Evolutionary conservation across 2,329 filamentous ascomycete species (phyloP), one percentile per base, ranked within the genome.

Genomic region (Neopestalotiopsis sp.): DNA sequence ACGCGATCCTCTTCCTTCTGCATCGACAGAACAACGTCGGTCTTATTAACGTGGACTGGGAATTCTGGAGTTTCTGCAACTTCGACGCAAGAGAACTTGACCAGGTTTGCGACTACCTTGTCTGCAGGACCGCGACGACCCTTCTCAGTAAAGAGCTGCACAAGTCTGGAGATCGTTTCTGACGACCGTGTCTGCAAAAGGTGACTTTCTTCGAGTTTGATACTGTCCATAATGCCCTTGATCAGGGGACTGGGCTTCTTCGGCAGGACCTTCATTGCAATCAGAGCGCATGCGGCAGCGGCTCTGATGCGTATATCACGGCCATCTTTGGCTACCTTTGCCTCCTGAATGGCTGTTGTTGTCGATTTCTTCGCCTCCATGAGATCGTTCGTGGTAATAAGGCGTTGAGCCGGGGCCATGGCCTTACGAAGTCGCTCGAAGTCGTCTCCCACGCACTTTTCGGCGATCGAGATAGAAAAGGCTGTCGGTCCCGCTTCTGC

Each of bases 31-130:
- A 99, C 96, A 14, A 92, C 91, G 72, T 91, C 90, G 60, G 91
- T 92, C 76, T 97, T 91, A 58, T 85, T 80, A 1, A 92, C 92
- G 75, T 98, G 96, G 34, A 93, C 91, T 4, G 91, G 90, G 78
- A 98, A 98, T 76, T 98, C 96, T 0, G 96, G 96, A 0, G 97
- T 99, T 80, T 99, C 97, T 0, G 96, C 95, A 1, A 97, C 97
- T 78, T 99, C 96, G 76, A 98, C 94, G 77, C 96, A 99, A 72
- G 94, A 97, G 81, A 98, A 99, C 77, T 98, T 98, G 82, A 97
- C 94, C 66, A 99, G 82, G 77, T 99, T 99, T 61, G 93, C 91
- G 34, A 98, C 95, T 14, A 99, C 93, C 82, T 99, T 99, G 79
- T 98, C 95, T 17, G 96, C 95, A 13, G 97, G 94, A 17, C 91